phyloP scores from a whole-genome alignment of 306 rosid species.

The Carpinus viminea region DNA sequence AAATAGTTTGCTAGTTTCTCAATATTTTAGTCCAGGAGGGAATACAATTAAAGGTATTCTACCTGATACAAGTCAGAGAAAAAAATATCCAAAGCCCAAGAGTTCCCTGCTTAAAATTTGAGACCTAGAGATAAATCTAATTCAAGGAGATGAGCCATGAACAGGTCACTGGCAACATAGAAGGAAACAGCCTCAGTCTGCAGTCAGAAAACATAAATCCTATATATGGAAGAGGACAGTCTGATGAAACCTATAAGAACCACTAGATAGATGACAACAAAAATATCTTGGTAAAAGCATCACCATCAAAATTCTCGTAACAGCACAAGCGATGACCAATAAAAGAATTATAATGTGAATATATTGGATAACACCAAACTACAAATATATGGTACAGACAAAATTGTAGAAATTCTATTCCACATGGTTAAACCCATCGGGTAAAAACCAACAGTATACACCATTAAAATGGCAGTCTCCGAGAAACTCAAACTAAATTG shows the following conservation, averaged over 20 bases:
- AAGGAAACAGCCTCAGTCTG: neutral
- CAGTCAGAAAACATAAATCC: too few relatives aligned
- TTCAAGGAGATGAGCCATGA: neutral
- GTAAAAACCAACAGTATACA: constrained; percentile 1
- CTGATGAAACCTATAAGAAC: neutral
- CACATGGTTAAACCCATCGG: constrained; percentile 8
- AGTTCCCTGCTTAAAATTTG: neutral
- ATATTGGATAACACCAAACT: neutral
- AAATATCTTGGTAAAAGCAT: neutral
- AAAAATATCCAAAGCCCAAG: neutral
- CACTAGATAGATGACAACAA: neutral
- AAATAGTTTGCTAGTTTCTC: neutral
- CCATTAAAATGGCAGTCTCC: neutral
- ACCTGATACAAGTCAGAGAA: neutral
- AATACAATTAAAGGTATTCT: neutral
- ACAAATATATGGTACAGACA: constrained; percentile 5
- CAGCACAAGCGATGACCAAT: neutral
- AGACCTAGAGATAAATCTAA: neutral
- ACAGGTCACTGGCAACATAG: neutral
- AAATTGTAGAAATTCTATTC: constrained; percentile 8
- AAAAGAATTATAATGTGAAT: neutral
- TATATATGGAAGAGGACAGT: neutral
- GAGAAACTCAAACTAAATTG: constrained; percentile 6
- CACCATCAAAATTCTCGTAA: constrained; percentile 5
- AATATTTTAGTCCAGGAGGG: neutral